A percentile compares a stretch with the other conserved stretches of the same genome.
Conservation (phyloP, 2,329 filamentous ascomycete genomes). For the Epichloe coenophiala region DNA sequence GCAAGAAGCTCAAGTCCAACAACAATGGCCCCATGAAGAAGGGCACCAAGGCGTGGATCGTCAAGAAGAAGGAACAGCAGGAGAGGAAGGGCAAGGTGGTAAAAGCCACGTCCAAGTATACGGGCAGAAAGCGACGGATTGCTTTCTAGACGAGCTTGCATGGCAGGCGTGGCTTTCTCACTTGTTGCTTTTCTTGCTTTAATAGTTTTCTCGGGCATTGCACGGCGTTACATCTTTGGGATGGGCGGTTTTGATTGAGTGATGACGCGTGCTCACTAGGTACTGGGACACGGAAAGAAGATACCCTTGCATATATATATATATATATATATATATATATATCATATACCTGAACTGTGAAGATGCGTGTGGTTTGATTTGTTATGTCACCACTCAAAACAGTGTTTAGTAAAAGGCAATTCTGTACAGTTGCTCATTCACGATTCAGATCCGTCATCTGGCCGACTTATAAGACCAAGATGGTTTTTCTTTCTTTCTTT, state of each 20-base stretch:
- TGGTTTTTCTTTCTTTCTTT: background rate
- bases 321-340: background rate
- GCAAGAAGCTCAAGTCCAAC: slow-evolving; percentile 33
- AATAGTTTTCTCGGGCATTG: slow-evolving; percentile 7
- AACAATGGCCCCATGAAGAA: slow-evolving; percentile 52
- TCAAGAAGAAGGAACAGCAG: slow-evolving; percentile 86
- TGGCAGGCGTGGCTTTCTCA: background rate
- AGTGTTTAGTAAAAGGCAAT: too few relatives aligned
- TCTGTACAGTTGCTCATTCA: too few relatives aligned
- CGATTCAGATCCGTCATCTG: too few relatives aligned
- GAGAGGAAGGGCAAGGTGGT: slow-evolving; percentile 89
- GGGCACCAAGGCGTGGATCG: slow-evolving; percentile 72
- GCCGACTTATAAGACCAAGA: too few relatives aligned
- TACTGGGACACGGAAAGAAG: slow-evolving; percentile 2
- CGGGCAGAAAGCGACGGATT: slow-evolving; percentile 70
- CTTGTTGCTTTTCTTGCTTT: background rate
- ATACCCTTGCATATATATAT: slow-evolving; percentile 7
- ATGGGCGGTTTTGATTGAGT: slow-evolving; percentile 1
- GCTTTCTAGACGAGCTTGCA: slow-evolving; percentile 45
- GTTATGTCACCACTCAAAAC: background rate
- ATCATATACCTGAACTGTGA: background rate
- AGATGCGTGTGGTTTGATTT: background rate
- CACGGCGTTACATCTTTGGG: slow-evolving; percentile 13
- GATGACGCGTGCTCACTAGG: slow-evolving; percentile 1
- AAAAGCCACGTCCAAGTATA: slow-evolving; percentile 80